Evolutionary conservation across 2,329 filamentous ascomycete species (phyloP).

Genomic region (Thielaviopsis punctulata): DNA sequence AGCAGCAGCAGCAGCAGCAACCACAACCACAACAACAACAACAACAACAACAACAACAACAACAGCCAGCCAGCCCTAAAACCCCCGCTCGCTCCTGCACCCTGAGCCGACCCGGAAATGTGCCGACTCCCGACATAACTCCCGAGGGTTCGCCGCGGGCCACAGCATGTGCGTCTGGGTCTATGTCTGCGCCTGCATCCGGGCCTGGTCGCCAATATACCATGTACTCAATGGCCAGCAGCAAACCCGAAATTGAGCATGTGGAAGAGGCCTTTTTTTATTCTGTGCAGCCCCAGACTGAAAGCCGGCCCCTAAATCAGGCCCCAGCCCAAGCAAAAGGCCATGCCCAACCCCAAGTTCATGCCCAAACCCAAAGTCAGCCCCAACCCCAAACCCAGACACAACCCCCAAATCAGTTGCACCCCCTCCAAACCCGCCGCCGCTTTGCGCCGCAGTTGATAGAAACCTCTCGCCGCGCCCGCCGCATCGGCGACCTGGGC

Average conservation of each 20-base stretch:
- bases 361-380: slow-evolving; percentile 4
- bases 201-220: not conserved
- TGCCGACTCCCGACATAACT: slow-evolving; percentile 40
- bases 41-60: slow-evolving; percentile 11
- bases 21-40: slow-evolving; percentile 9
- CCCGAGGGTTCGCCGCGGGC: slow-evolving; percentile 35
- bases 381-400: slow-evolving; percentile 14
- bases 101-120: slow-evolving; percentile 17
- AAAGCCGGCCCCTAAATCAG: slow-evolving; percentile 12
- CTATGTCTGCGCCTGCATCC: too few species aligned
- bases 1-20: too few species aligned
- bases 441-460: slow-evolving; percentile 65
- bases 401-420: too few species aligned
- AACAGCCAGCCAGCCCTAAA: slow-evolving; percentile 9
- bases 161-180: slow-evolving; percentile 23
- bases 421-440: slow-evolving; percentile 19
- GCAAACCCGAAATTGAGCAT: slow-evolving; percentile 1
- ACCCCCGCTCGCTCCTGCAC: slow-evolving; percentile 14
- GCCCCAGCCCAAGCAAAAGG: too few species aligned
- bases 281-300: not conserved
- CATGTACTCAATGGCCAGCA: not conserved
- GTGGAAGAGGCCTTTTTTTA: slow-evolving; percentile 1
- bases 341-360: slow-evolving; percentile 5
- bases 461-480: slow-evolving; percentile 58
- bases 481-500: slow-evolving; percentile 45